These are phyloP conservation scores for Cerrena zonata DNA, from an alignment of 1,284 basidiomycete species.

Conservation along the genomic window DNA sequence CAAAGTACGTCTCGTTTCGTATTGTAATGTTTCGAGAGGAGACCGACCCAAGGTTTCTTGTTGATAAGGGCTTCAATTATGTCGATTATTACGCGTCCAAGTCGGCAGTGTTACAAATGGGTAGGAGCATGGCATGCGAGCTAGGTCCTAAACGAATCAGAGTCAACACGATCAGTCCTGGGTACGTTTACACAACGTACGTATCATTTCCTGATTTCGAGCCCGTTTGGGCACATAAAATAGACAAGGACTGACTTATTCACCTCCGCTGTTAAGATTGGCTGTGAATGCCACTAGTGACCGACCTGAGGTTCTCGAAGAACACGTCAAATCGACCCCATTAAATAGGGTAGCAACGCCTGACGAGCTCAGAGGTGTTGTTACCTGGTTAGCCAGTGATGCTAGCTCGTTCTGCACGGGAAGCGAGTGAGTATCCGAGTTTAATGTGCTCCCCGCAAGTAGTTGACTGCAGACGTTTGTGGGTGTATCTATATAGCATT, in stretches of 20 bases:
- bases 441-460: neutral
- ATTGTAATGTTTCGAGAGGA: neutral
- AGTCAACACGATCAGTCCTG: constrained; percentile 72
- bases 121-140: constrained; percentile 78
- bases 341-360: constrained; percentile 68
- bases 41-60: neutral
- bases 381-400: constrained; percentile 72
- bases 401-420: constrained; percentile 72
- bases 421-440: constrained; percentile 51
- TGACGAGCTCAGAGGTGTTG: constrained; percentile 73
- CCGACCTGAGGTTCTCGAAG: constrained; percentile 61
- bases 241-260: neutral
- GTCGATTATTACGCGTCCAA: constrained; percentile 78
- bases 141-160: constrained; percentile 65
- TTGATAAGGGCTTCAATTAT: constrained; percentile 58
- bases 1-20: constrained; percentile 55
- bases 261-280: constrained; percentile 43
- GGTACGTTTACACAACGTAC: constrained; percentile 68
- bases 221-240: too few species aligned
- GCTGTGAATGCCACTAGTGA: constrained; percentile 68
- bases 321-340: constrained; percentile 70
- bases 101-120: constrained; percentile 77
- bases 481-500: constrained; percentile 40
- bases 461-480: constrained; percentile 2
- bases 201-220: constrained; percentile 19